These are phyloP conservation scores for Fusarium nodosum DNA, from an alignment of 2,329 filamentous ascomycete species.

Conservation along the genomic window DNA sequence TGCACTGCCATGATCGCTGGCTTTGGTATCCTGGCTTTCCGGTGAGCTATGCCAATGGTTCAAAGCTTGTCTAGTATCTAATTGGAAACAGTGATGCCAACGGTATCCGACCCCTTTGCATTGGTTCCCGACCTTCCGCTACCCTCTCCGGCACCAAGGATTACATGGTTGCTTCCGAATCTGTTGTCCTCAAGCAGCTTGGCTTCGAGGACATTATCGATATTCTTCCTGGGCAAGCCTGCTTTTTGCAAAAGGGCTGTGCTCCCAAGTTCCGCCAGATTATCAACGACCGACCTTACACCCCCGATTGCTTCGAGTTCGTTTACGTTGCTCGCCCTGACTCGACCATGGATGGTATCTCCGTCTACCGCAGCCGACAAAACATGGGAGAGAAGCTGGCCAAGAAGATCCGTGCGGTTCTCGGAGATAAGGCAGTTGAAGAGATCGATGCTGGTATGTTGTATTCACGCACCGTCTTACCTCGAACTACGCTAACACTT, in stretches of 20 bases:
- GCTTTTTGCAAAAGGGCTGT: slow-evolving; percentile 85
- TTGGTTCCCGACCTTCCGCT: slow-evolving; percentile 79
- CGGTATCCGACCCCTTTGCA: slow-evolving; percentile 84
- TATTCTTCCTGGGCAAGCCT: slow-evolving; percentile 85
- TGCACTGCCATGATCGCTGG: slow-evolving; percentile 86
- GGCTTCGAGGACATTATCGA: slow-evolving; percentile 83
- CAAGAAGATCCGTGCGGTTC: slow-evolving; percentile 74
- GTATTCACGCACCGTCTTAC: neutral
- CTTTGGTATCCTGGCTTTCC: slow-evolving; percentile 84
- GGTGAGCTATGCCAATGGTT: slow-evolving; percentile 63
- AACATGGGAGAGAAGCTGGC: slow-evolving; percentile 90
- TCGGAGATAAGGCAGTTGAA: slow-evolving; percentile 77
- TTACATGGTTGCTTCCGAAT: slow-evolving; percentile 94
- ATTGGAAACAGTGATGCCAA: slow-evolving; percentile 54
- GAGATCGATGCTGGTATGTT: slow-evolving; percentile 76
- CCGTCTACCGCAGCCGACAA: slow-evolving; percentile 84
- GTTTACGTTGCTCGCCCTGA: slow-evolving; percentile 91
- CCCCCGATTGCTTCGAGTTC: slow-evolving; percentile 70
- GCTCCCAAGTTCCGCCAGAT: slow-evolving; percentile 83
- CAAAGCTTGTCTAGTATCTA: slow-evolving; percentile 65
- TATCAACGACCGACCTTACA: slow-evolving; percentile 75
- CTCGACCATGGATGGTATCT: slow-evolving; percentile 87
- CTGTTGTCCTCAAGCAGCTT: slow-evolving; percentile 83
- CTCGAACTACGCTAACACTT: slow-evolving; percentile 19
- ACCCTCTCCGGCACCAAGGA: slow-evolving; percentile 75